Conservation (phyloP, 306 rosid species). For the Medicago ruthenica region DNA sequence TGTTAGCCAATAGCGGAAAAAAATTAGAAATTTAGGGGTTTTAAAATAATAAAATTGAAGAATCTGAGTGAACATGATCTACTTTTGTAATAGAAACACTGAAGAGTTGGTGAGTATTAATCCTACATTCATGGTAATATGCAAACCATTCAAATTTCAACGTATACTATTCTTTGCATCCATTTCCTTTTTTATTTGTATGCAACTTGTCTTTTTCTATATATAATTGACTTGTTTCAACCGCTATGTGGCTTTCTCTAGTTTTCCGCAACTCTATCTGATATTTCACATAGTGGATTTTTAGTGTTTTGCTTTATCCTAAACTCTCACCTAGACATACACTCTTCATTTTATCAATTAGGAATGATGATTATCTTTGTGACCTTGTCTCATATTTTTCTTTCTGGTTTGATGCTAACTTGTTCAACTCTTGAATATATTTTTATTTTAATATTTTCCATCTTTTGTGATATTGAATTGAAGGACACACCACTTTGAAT, state of each 20-base stretch:
- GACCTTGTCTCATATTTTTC: neutral
- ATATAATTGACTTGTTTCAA: neutral
- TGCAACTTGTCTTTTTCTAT: neutral
- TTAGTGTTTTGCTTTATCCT: neutral
- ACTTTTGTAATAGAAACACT: neutral
- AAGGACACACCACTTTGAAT: constrained; percentile 90
- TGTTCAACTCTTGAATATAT: neutral
- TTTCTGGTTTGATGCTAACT: neutral
- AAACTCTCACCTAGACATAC: neutral
- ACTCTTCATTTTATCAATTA: constrained; percentile 7
- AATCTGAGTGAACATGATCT: neutral
- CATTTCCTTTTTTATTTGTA: neutral
- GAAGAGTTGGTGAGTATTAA: neutral
- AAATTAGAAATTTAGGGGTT: neutral
- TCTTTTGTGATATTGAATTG: constrained; percentile 45
- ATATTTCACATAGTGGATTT: neutral
- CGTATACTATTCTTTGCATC: neutral
- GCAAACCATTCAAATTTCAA: neutral
- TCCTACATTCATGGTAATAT: neutral
- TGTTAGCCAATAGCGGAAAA: neutral
- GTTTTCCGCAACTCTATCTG: neutral
- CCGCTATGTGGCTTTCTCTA: neutral
- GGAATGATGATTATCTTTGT: neutral
- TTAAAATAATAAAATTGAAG: neutral
- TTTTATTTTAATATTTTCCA: neutral